Evolutionary conservation across 257 asterid species (phyloP).

Genomic region (Petrea volubilis): DNA sequence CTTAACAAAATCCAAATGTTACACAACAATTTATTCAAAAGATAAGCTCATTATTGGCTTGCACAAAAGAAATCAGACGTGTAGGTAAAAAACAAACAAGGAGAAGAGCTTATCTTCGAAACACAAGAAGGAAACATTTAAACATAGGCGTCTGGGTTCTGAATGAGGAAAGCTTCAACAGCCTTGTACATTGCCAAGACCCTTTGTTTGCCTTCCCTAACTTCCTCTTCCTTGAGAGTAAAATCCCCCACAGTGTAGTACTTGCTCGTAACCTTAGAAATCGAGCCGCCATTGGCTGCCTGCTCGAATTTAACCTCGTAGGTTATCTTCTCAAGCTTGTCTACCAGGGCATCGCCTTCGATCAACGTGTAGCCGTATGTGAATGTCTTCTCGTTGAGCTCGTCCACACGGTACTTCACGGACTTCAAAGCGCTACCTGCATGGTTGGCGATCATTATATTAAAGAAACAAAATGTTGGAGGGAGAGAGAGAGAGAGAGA

Average conservation of each 20-base stretch:
- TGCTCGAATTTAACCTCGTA: conserved; percentile 39
- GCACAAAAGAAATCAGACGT: too few species aligned
- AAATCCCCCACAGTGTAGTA: conserved; percentile 39
- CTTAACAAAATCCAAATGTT: background rate
- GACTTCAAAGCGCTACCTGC: conserved; percentile 33
- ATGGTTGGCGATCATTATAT: too few species aligned
- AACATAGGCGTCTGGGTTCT: conserved; percentile 39
- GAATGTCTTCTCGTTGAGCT: conserved; percentile 28
- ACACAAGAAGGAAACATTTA: background rate
- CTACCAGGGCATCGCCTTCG: conserved; percentile 37
- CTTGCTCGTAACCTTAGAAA: conserved; percentile 43
- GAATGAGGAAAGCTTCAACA: conserved; percentile 39
- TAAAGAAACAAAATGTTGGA: too few species aligned
- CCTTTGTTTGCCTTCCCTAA: conserved; percentile 41
- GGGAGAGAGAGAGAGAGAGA: background rate
- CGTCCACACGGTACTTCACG: conserved; percentile 36
- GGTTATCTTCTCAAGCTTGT: conserved; percentile 39
- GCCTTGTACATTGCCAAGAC: conserved; percentile 39
- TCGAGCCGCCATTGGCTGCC: conserved; percentile 33
- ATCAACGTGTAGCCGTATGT: conserved; percentile 36
- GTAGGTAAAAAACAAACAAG: background rate
- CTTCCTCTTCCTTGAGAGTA: conserved; percentile 35
- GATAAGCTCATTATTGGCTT: background rate
- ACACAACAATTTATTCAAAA: conserved; percentile 7
- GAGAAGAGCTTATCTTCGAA: background rate